phyloP scores from a whole-genome alignment of 768 basidiomycete genomes.

The Cystobasidium tubakii region DNA sequence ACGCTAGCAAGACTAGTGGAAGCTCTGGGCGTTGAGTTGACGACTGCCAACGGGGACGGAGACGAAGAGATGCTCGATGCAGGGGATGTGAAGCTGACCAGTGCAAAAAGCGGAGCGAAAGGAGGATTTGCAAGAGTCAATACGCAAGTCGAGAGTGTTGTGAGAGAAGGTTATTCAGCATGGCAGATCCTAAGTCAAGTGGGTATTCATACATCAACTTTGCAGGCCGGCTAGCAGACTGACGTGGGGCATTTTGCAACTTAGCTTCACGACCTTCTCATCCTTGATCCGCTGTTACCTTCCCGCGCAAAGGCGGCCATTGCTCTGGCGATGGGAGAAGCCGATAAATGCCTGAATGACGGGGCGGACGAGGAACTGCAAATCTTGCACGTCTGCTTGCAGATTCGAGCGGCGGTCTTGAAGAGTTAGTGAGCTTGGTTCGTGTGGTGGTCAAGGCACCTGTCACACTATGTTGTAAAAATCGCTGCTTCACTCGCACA shows the following conservation, averaged over 20 bases:
- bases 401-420: constrained; percentile 59
- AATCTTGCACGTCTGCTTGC: constrained; percentile 79
- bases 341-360: constrained; percentile 90
- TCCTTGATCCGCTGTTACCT: constrained; percentile 72
- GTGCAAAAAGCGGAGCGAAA: constrained; percentile 49
- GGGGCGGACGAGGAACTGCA: constrained; percentile 97
- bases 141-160: constrained; percentile 64
- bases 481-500: no score
- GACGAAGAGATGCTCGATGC: constrained; percentile 58
- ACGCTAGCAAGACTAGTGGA: constrained; percentile 66
- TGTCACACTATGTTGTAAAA: no score
- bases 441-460: no score
- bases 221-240: background rate
- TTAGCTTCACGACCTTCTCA: constrained; percentile 83
- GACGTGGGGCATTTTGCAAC: background rate
- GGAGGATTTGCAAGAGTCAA: constrained; percentile 56
- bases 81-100: constrained; percentile 38
- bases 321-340: constrained; percentile 81
- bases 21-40: constrained; percentile 65
- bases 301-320: constrained; percentile 73
- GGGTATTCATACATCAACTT: constrained; percentile 43
- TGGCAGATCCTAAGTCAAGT: constrained; percentile 84
- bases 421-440: no score
- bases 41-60: constrained; percentile 45
- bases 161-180: constrained; percentile 86